phyloP scores from a whole-genome alignment of 2,329 filamentous ascomycete genomes.

The Ciborinia camelliae region DNA sequence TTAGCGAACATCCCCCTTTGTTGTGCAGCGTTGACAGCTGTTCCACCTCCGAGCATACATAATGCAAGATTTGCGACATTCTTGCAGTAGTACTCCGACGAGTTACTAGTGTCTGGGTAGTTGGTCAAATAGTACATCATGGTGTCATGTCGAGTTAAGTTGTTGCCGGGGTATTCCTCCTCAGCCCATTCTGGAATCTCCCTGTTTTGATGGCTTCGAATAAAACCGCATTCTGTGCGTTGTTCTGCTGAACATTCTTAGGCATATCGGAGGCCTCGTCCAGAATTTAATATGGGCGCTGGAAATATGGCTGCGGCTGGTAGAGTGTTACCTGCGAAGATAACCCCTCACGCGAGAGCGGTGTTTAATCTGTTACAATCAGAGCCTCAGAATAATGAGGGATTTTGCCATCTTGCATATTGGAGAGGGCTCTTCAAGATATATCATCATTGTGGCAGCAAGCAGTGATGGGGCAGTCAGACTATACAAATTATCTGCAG shows the following conservation, averaged over 20 bases:
- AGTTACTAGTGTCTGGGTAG: constrained; percentile 5
- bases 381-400: constrained; percentile 74
- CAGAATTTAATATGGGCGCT: constrained; percentile 55
- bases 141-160: background rate
- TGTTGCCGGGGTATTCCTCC: background rate
- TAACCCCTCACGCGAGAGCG: constrained; percentile 59
- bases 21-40: constrained; percentile 10
- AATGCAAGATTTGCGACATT: background rate
- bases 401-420: constrained; percentile 66
- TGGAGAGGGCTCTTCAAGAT: constrained; percentile 39
- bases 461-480: constrained; percentile 85
- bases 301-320: constrained; percentile 26
- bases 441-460: constrained; percentile 63
- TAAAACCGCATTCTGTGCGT: constrained; percentile 94
- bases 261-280: constrained; percentile 88
- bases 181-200: constrained; percentile 10
- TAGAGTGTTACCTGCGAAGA: constrained; percentile 39
- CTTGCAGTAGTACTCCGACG: background rate
- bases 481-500: constrained; percentile 62
- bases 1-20: no score
- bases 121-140: background rate
- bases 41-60: constrained; percentile 15
- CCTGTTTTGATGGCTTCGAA: constrained; percentile 82
- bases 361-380: constrained; percentile 69
- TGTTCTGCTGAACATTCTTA: constrained; percentile 99